These are phyloP conservation scores for Melampsora abietis-canadensis DNA, from an alignment of 1,284 basidiomycete genomes.

Conservation along the genomic window DNA sequence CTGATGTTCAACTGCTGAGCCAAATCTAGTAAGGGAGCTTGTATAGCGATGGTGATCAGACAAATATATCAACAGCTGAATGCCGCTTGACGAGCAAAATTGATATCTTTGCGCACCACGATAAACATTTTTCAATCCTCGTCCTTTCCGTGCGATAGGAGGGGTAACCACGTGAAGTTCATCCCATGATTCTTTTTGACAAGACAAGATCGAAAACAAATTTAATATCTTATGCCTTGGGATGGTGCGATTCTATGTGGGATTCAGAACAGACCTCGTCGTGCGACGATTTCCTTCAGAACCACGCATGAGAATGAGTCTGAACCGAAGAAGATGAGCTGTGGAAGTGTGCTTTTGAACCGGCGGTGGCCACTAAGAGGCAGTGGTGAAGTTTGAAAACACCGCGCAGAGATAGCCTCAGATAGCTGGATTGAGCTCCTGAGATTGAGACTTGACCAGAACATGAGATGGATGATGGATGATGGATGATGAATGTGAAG, in stretches of 20 bases:
- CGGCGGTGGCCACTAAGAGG: too few relatives aligned
- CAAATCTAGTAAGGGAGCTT: neutral
- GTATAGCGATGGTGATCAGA: neutral
- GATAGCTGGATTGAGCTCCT: too few relatives aligned
- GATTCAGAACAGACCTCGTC: neutral
- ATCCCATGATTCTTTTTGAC: neutral
- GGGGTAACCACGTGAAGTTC: slow-evolving; percentile 7
- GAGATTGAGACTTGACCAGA: too few relatives aligned
- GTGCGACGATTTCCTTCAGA: slow-evolving; percentile 1
- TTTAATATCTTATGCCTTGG: too few relatives aligned
- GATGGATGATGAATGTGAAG: neutral
- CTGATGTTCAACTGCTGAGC: neutral
- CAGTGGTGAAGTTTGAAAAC: too few relatives aligned
- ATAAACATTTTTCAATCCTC: neutral
- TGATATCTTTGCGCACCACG: neutral
- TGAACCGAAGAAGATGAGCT: neutral
- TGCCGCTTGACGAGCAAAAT: neutral
- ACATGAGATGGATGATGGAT: neutral
- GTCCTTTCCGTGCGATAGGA: slow-evolving; percentile 1
- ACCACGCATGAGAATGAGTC: slow-evolving; percentile 6
- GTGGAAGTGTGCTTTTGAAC: neutral
- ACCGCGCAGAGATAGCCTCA: too few relatives aligned
- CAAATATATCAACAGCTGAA: neutral
- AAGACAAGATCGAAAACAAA: neutral
- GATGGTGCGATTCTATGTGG: too few relatives aligned